Base-by-base conservation (phyloP, 2,329 filamentous ascomycete genomes). In the Colletotrichum lupini region DNA sequence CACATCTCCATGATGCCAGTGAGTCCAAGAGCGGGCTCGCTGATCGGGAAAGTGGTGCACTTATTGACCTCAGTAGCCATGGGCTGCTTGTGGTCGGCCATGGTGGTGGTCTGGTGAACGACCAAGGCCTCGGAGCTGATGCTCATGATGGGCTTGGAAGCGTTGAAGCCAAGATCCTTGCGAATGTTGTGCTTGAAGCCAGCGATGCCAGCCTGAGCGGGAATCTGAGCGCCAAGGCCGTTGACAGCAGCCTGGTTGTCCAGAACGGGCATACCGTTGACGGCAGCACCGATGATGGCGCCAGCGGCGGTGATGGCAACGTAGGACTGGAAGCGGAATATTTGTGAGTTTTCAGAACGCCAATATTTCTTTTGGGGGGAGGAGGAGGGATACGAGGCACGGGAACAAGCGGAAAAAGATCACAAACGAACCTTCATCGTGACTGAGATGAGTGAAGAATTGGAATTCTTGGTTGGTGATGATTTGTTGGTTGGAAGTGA, bases 401-500 rank as follows among this genome's bases (percentile, higher is more conserved):
- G 8, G 4, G 22, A 28, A 5, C 8, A 46, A 46, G 14, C 3
- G 2, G 11, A 6, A 2, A 5, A 3, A 22, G 7, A 24, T 14
- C 4, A 30, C 3, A 3, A 0, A 71, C 67, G 56, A 57, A 57
- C 67, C 59, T 65, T 68, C 60, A 68, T 68, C 26, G 26, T 68
- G 35, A 30, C 26, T n/a, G 3, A 9, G 42, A 22, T 49, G 42
- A 49, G 42, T 49, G 42, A n/a, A 46, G 42, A 49, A 49, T 49
- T n/a, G 7, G 42, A 49, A 49, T 22, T 49, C 42, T 49, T n/a
- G 16, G 19, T 49, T 49, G 8, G 42, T 49, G 42, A 49, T 49
- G 42, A n/a, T 9, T 46, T 46, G 42, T 46, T 46, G 14, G 3
- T 30, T 56, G 7, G 19, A 46, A 46, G 22, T 22, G 26, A 49